phyloP scores from a whole-genome alignment of 352 stramenopile genomes.

The Phytophthora capsici region DNA sequence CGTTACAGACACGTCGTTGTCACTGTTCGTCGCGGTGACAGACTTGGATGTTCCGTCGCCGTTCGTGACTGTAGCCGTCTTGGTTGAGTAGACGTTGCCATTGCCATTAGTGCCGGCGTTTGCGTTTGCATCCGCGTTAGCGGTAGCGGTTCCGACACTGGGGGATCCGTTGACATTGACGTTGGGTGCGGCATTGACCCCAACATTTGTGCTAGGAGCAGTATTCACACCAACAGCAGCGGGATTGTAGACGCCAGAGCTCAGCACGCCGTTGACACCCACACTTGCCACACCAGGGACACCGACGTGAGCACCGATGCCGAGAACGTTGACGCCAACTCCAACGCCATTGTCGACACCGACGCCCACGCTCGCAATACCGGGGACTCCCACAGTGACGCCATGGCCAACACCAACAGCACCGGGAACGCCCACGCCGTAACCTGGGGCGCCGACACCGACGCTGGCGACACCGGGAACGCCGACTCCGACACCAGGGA shows the following conservation, averaged over 20 bases:
- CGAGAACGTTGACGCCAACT: constrained; percentile 3
- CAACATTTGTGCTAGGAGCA: not conserved
- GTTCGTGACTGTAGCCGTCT: not conserved
- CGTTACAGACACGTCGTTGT: not conserved
- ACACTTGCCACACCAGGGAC: not conserved
- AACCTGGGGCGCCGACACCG: constrained; percentile 8
- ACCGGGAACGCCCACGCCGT: not conserved
- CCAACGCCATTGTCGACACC: not conserved
- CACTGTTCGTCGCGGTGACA: not conserved
- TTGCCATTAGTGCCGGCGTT: not conserved
- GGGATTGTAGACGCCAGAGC: not conserved
- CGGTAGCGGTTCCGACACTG: not conserved
- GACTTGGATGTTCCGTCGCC: not conserved
- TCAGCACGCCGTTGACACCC: not conserved
- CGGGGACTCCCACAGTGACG: constrained; percentile 5
- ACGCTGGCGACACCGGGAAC: constrained; percentile 9
- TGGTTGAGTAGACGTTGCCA: constrained; percentile 9
- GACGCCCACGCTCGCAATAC: not conserved
- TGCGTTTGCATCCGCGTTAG: not conserved
- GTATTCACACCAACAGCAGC: not conserved
- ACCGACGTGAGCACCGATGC: not conserved
- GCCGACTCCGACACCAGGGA: constrained; percentile 4
- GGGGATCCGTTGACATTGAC: constrained; percentile 5
- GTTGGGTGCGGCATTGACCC: not conserved
- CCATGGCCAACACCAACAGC: not conserved